Evolutionary conservation across 2,329 filamentous ascomycete species (phyloP), one percentile per base, ranked within the genome.

Genomic region (Parastagonospora avenae): DNA sequence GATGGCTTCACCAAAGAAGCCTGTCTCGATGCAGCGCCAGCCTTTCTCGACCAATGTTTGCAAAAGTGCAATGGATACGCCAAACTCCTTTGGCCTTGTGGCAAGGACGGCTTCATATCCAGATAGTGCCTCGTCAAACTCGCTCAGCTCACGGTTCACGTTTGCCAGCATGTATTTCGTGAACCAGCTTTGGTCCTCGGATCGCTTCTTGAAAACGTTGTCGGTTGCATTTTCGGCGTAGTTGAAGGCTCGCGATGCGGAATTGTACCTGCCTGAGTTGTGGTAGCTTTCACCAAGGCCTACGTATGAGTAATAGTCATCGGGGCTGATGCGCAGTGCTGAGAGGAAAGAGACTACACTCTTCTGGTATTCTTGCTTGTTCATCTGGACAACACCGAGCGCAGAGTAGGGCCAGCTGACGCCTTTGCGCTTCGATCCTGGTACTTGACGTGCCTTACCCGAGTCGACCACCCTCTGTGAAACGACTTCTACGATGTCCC

Each of bases 241-340:
- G 30, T 90, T 80, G 60, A 97, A 94, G 0, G 94, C 92, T 67
- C 94, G 93, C 3, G 89, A 91, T 0, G 94, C 93, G n/a, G 94
- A 93, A 52, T 97, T 89, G 67, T 95, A 95, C 55, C 93, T 84
- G 8, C 94, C 93, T 12, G 92, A 96, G 62, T 90, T 94, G 70
- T 97, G 89, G 67, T 99, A 99, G 67, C 92, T 96, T 76, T 99
- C 94, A n/a, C 93, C 94, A 1, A 99, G 81, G 1, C 94, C 94
- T 19, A 99, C 90, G 85, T 93, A 99, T 0, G 91, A 96, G 74
- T 99, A 89, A 67, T 97, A 97, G 72, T 97, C 91, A 36, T 87
- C 80, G 0, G 92, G 91, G 2, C 86, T 85, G 41, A 96, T 90
- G 46, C 93, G 83, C 30, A 99, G 79, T 9, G 94, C 92, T 1